These are phyloP conservation scores for Stagonosporopsis cucurbitacearum DNA, from an alignment of 2,329 filamentous ascomycete genomes.

Conservation along the genomic window DNA sequence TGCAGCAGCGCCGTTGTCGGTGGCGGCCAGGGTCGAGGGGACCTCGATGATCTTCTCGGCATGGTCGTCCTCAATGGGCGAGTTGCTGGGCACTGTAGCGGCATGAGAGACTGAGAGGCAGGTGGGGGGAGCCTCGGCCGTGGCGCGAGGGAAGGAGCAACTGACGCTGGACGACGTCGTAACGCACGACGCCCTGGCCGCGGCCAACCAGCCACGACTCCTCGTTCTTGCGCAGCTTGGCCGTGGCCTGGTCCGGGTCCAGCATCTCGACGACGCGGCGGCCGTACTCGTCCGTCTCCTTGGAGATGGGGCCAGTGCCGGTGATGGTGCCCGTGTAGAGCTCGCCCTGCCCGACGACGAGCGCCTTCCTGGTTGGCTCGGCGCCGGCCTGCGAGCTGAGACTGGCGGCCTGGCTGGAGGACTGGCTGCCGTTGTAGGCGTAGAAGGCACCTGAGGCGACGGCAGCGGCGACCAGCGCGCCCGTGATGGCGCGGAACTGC, in stretches of 20 bases:
- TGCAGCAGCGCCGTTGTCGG: conserved; percentile 61
- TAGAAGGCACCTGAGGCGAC: conserved; percentile 79
- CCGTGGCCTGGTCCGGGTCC: conserved; percentile 89
- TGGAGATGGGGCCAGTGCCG: conserved; percentile 84
- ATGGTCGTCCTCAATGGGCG: conserved; percentile 98
- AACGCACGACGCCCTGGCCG: conserved; percentile 89
- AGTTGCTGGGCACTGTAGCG: conserved; percentile 78
- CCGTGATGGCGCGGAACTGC: conserved; percentile 73
- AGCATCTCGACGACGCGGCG: conserved; percentile 94
- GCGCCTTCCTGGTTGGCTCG: conserved; percentile 67
- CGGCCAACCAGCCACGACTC: conserved; percentile 90
- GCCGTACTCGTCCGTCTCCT: conserved; percentile 83
- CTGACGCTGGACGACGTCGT: conserved; percentile 81
- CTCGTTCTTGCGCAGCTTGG: conserved; percentile 86
- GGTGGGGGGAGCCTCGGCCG: not conserved
- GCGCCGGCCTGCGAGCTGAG: conserved; percentile 46
- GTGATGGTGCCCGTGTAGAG: conserved; percentile 87
- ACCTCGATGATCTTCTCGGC: conserved; percentile 97
- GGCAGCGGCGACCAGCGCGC: conserved; percentile 71
- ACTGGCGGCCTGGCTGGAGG: conserved; percentile 38
- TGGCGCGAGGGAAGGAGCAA: not conserved
- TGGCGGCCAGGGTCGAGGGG: conserved; percentile 65
- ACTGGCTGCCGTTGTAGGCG: conserved; percentile 62
- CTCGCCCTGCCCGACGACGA: conserved; percentile 89
- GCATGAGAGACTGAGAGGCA: not conserved